Evolutionary conservation across 768 basidiomycete species (phyloP).

Genomic region (Trametes elegans): DNA sequence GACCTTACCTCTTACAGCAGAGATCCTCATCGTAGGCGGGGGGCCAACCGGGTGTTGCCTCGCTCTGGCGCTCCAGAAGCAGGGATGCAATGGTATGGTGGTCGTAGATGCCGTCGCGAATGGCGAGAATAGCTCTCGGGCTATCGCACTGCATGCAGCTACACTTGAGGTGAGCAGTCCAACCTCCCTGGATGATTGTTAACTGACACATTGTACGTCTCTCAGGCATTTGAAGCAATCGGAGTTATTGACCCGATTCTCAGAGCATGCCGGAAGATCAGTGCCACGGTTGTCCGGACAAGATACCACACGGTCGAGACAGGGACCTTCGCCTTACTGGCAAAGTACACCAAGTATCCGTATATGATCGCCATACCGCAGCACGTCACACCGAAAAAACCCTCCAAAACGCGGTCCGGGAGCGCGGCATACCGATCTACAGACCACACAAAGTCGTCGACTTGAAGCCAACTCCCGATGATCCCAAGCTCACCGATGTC

Average conservation of each 20-base stretch:
- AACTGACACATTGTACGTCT: no score
- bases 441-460: constrained; percentile 41
- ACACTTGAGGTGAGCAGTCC: constrained; percentile 44
- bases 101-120: constrained; percentile 39
- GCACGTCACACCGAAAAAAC: constrained; percentile 41
- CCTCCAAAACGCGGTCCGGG: constrained; percentile 35
- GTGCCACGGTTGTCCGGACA: constrained; percentile 29
- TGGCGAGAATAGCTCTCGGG: constrained; percentile 42
- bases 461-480: constrained; percentile 31
- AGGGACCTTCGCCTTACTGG: constrained; percentile 35
- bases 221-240: constrained; percentile 48
- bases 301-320: constrained; percentile 29
- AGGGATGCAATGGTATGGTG: constrained; percentile 41
- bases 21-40: constrained; percentile 49
- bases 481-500: constrained; percentile 36
- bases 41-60: constrained; percentile 48
- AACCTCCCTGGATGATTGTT: constrained; percentile 30
- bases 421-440: constrained; percentile 33
- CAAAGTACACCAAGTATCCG: constrained; percentile 42
- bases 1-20: constrained; percentile 36
- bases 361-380: constrained; percentile 45
- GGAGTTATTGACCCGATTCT: constrained; percentile 40
- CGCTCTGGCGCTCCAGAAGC: constrained; percentile 43
- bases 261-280: constrained; percentile 35
- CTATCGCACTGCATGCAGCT: constrained; percentile 47